Evolutionary conservation across 2,329 filamentous ascomycete genomes (phyloP).

Genomic region (Neurospora crassa): DNA sequence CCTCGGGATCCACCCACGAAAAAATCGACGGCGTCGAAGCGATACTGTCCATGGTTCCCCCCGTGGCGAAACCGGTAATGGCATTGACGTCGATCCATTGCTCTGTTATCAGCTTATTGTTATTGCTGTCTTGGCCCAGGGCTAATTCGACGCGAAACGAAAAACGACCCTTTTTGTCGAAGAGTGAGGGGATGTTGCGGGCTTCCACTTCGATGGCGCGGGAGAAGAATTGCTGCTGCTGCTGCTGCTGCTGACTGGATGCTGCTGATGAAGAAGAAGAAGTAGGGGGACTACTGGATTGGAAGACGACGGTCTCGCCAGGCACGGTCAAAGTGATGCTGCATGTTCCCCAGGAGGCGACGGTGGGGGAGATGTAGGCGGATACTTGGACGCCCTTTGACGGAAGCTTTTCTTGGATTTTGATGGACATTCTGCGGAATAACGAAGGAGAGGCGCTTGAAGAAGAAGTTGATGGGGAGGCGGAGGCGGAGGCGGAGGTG

Average conservation of each 20-base stretch:
- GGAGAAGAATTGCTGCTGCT: constrained; percentile 21
- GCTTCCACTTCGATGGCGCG: constrained; percentile 37
- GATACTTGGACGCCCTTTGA: background rate
- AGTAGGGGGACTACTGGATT: background rate
- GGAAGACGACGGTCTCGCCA: constrained; percentile 23
- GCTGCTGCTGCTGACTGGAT: background rate
- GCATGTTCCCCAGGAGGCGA: constrained; percentile 11
- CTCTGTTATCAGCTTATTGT: constrained; percentile 21
- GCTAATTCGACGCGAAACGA: constrained; percentile 27
- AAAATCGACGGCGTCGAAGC: constrained; percentile 23
- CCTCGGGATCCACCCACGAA: constrained; percentile 17
- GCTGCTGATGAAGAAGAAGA: background rate
- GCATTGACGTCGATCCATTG: constrained; percentile 37
- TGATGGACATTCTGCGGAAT: background rate
- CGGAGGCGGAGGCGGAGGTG: background rate
- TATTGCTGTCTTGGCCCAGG: constrained; percentile 9
- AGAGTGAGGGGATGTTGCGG: constrained; percentile 28
- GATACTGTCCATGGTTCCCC: constrained; percentile 29
- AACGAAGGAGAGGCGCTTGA: background rate
- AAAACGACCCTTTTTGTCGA: constrained; percentile 36
- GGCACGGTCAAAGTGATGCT: constrained; percentile 36
- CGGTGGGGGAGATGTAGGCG: background rate
- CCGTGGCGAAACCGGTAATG: constrained; percentile 31
- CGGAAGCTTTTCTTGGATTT: background rate
- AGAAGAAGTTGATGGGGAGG: background rate